Evolutionary conservation across 495 filamentous ascomycete species (phyloP).

Genomic region (Pseudevernia furfuracea): DNA sequence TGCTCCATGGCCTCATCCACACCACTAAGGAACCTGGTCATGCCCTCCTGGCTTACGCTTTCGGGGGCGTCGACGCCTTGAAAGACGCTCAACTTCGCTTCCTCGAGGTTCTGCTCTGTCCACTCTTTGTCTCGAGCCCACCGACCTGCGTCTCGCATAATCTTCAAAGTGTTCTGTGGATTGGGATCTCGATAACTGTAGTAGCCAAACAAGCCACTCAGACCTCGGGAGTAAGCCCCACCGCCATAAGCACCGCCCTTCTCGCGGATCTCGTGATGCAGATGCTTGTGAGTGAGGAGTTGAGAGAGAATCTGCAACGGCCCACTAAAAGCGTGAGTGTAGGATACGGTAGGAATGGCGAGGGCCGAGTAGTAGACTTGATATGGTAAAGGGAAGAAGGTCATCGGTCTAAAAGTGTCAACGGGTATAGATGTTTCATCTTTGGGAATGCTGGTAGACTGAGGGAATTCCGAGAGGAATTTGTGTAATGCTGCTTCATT

Average conservation of each 20-base stretch:
- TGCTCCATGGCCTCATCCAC: slow-evolving; percentile 88
- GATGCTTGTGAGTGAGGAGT: slow-evolving; percentile 91
- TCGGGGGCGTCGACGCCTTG: slow-evolving; percentile 89
- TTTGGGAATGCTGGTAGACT: slow-evolving; percentile 32
- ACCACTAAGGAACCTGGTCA: slow-evolving; percentile 74
- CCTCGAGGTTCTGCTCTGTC: slow-evolving; percentile 82
- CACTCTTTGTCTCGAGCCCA: slow-evolving; percentile 81
- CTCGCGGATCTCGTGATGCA: slow-evolving; percentile 96
- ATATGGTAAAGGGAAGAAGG: slow-evolving; percentile 91
- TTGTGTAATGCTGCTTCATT: slow-evolving; percentile 68
- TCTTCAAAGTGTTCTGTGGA: slow-evolving; percentile 74
- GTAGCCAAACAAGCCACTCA: slow-evolving; percentile 84
- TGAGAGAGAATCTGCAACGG: slow-evolving; percentile 82
- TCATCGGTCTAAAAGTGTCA: slow-evolving; percentile 46
- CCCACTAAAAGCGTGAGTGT: slow-evolving; percentile 64
- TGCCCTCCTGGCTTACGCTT: slow-evolving; percentile 80
- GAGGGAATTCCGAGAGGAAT: slow-evolving; percentile 55
- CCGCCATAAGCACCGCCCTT: slow-evolving; percentile 97
- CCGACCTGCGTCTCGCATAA: slow-evolving; percentile 74
- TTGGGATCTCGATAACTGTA: slow-evolving; percentile 98
- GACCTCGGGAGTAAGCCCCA: slow-evolving; percentile 68
- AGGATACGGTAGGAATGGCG: slow-evolving; percentile 76
- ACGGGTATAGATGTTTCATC: slow-evolving; percentile 27
- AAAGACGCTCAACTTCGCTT: slow-evolving; percentile 92
- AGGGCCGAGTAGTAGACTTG: slow-evolving; percentile 90